Base-by-base conservation (phyloP, 148 eudicot species). In the Dysphania ambrosioides region DNA sequence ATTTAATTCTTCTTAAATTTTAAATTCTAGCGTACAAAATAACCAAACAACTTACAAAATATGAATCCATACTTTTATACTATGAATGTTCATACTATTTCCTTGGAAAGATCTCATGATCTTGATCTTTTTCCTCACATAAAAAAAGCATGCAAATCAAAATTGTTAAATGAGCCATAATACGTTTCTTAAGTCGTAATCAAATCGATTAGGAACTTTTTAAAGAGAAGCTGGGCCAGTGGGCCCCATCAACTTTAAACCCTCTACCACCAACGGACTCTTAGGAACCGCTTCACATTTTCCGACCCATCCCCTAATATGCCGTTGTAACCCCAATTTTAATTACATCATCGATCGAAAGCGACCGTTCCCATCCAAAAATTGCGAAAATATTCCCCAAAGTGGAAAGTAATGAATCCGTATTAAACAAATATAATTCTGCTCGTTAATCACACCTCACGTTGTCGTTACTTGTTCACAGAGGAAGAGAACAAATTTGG, bases 361-460 rank as follows among this genome's bases (percentile, higher is more conserved):
- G 68, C 68, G 4, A 64, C 15, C 68, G 44, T 64, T 64, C 35
- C 40, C 34, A 23, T 13, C 47, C 0, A 47, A 44, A 63, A 35
- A 34, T 6, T 29, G 34, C 16, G 65, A 15, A 15, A 61, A 61
- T 61, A 16, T 13, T 61, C 19, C 19, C 65, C 35, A 61, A 61
- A 13, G 3, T 30, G 21, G 65, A 61, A 61, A 61, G 35, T 30
- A 30, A 26, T 61, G 36, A 29, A 24, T 42, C 6, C 13, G 5
- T n/a, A 13, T 12, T 59, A 58, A 68, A 53, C 30, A 47, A 74
- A 41, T 30, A 35, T 5, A 75, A 58, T 60, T 9, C 38, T 15
- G 13, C 21, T 34, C 35, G 24, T 23, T 77, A 51, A 71, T 71
- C 1, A 38, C 70, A 77, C 1, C 63, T 47, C 41, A 67, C 62